Conservation (phyloP, 1,139 yeast species). For the Blastobotrys apis region DNA sequence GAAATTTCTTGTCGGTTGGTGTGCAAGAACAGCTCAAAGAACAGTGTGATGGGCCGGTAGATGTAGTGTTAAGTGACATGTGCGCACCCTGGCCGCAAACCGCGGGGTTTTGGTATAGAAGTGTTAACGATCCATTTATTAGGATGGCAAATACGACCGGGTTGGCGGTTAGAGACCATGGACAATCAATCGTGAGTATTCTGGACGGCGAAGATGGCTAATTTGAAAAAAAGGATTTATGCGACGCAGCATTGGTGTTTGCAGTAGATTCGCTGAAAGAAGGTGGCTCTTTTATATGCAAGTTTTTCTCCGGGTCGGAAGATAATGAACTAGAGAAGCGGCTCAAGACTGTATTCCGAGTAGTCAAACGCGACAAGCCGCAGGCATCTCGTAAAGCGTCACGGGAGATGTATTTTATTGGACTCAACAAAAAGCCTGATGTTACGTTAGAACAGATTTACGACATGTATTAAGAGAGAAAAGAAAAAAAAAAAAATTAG, state of each 20-base stretch:
- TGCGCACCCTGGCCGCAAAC: slow-evolving; percentile 68
- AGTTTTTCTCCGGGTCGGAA: slow-evolving; percentile 69
- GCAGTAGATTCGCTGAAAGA: slow-evolving; percentile 64
- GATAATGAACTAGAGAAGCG: slow-evolving; percentile 55
- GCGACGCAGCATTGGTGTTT: slow-evolving; percentile 84
- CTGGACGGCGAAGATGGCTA: too few relatives aligned
- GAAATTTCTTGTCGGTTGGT: slow-evolving; percentile 65
- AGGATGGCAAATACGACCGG: slow-evolving; percentile 79
- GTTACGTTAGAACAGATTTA: slow-evolving; percentile 49
- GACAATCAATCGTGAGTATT: slow-evolving; percentile 48
- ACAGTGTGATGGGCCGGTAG: slow-evolving; percentile 27
- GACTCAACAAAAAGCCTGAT: slow-evolving; percentile 45
- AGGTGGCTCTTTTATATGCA: slow-evolving; percentile 69
- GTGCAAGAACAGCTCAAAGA: slow-evolving; percentile 58
- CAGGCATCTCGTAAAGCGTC: slow-evolving; percentile 57
- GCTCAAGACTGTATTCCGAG: slow-evolving; percentile 52
- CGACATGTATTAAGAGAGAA: slow-evolving; percentile 8
- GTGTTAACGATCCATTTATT: slow-evolving; percentile 69
- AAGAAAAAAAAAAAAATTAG: too few relatives aligned
- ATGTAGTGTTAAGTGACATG: slow-evolving; percentile 83
- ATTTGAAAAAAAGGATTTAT: slow-evolving; percentile 58
- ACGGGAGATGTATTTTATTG: slow-evolving; percentile 69
- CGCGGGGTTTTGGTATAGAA: slow-evolving; percentile 62
- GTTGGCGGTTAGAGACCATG: slow-evolving; percentile 56
- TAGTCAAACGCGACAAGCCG: slow-evolving; percentile 57